phyloP scores from a whole-genome alignment of 495 filamentous ascomycete species.

The Penicillium bialowiezense region DNA sequence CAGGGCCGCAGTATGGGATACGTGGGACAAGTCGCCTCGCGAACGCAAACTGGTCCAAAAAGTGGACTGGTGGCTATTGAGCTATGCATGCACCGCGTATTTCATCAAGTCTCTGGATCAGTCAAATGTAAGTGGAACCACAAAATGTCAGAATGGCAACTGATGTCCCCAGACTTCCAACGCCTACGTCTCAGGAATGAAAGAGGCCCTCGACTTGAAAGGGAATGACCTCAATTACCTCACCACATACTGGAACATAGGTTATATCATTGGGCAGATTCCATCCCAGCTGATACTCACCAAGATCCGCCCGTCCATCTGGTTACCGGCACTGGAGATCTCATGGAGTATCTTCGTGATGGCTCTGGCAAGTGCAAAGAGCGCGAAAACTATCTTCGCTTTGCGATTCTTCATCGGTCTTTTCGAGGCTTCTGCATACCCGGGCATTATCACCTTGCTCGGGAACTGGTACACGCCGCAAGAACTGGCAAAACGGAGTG shows the following conservation, averaged over 20 bases:
- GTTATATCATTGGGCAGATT: conserved; percentile 55
- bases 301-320: conserved; percentile 46
- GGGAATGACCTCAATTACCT: conserved; percentile 43
- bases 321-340: conserved; percentile 49
- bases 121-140: background rate
- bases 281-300: conserved; percentile 43
- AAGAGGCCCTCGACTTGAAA: conserved; percentile 49
- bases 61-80: conserved; percentile 12
- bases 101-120: conserved; percentile 14
- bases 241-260: conserved; percentile 51
- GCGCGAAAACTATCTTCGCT: conserved; percentile 40
- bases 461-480: conserved; percentile 45
- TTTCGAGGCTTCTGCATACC: conserved; percentile 45
- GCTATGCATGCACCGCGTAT: conserved; percentile 7
- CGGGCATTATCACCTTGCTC: conserved; percentile 48
- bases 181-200: conserved; percentile 54
- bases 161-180: conserved; percentile 20
- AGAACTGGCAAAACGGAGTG: conserved; percentile 34
- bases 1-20: conserved; percentile 2
- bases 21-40: conserved; percentile 1
- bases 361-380: conserved; percentile 13
- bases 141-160: background rate
- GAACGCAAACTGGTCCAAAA: conserved; percentile 10
- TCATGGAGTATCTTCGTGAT: conserved; percentile 34
- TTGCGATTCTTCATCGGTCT: conserved; percentile 50